Conservation (phyloP, 225 moss, liverwort and hornwort species). For the Marchantia polymorpha region DNA sequence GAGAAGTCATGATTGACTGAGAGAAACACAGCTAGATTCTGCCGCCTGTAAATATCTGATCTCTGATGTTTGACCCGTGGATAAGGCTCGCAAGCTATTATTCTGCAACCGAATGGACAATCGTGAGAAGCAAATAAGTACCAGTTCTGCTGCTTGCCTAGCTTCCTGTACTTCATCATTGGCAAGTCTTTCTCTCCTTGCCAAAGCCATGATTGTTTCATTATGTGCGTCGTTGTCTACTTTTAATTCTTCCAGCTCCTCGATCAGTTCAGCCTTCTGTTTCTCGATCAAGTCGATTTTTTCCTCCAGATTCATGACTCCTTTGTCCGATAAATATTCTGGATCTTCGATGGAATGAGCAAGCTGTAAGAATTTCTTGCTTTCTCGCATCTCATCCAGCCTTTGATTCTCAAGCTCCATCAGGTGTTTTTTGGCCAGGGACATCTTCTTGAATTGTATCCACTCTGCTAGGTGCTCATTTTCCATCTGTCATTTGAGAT, state of each 20-base stretch:
- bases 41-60: too few relatives aligned
- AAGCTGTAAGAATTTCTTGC: not conserved
- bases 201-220: not conserved
- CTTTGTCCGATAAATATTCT: not conserved
- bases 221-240: not conserved
- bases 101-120: not conserved
- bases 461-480: not conserved
- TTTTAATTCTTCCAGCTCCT: not conserved
- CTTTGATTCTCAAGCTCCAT: constrained; percentile 6
- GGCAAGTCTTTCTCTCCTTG: not conserved
- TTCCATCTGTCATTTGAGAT: not conserved
- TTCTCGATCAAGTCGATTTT: not conserved
- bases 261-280: not conserved
- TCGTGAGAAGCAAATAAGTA: not conserved
- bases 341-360: not conserved
- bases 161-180: constrained; percentile 4
- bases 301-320: not conserved
- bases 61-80: too few relatives aligned
- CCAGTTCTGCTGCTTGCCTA: not conserved
- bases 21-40: too few relatives aligned
- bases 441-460: constrained; percentile 2
- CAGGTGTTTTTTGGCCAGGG: not conserved
- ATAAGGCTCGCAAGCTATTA: too few relatives aligned
- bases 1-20: too few relatives aligned
- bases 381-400: not conserved